Evolutionary conservation across 78 protist species (phyloP), one percentile per base, ranked within the genome.

Genomic region (Monosiga brevicollis): DNA sequence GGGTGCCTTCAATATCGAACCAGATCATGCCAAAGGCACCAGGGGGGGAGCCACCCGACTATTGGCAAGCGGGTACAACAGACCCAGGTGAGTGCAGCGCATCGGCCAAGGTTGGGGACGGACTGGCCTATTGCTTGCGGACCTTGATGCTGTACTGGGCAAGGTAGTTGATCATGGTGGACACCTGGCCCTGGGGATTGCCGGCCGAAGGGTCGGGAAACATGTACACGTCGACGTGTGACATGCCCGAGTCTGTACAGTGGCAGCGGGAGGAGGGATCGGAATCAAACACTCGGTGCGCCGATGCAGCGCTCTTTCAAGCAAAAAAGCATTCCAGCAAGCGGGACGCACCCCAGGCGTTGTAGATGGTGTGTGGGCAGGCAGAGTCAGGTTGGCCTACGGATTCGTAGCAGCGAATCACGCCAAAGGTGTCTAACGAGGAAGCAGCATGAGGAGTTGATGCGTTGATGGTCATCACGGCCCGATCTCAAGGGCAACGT

Each of bases 1-100:
- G 86, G 49, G 90, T 87, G 49, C 90, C 90, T 23, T 88, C 91
- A 78, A 88, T 71, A 54, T 88, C 91, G 6, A 87, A 43, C 91
- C 91, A 88, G 71, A 85, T 24, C 71, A 78, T 81, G 74, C 80
- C 83, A 15, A 71, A 54, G 26, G 74, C n/a, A n/a, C n/a, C n/a
- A n/a, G n/a, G n/a, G n/a, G n/a, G n/a, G n/a, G n/a, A n/a, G n/a
- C n/a, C n/a, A n/a, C n/a, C n/a, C n/a, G n/a, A n/a, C n/a, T 70
- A 32, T 70, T 9, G 11, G 74, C 32, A 25, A 25, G 74, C 32
- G 24, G 24, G 74, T 24, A 25, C 9, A 1, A 1, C 36, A 1
- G 74, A 22, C 36, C 36, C 6, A 32, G 2, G 74, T 10, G 34
- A 70, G 74, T 20, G 74, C 6, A 70, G 24, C 9, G 74, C 9